Conservation (phyloP, 129 eudicot genomes). For the Flaveria sonorensis region DNA sequence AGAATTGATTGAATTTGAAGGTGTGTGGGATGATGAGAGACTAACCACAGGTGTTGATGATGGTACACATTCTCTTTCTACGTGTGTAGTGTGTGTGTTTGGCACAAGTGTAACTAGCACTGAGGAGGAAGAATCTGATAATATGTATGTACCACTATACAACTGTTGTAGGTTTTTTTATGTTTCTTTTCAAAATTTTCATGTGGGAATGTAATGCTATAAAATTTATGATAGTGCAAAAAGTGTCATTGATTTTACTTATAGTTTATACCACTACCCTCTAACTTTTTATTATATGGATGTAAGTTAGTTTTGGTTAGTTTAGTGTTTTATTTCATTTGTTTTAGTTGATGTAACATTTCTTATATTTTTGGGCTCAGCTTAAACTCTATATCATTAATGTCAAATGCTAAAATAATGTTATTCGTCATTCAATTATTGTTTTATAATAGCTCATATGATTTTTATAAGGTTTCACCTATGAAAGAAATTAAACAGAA, state of each 20-base stretch:
- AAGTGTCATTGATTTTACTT: neutral
- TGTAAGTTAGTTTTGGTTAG: neutral
- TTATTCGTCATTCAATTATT: too few species aligned
- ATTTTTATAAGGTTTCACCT: neutral
- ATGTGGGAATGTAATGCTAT: constrained; percentile 22
- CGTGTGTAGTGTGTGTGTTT: constrained; percentile 22
- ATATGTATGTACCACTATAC: constrained; percentile 25
- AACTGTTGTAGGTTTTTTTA: constrained; percentile 23
- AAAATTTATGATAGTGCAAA: neutral
- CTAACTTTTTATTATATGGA: neutral
- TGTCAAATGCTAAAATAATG: neutral
- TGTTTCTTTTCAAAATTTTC: constrained; percentile 29
- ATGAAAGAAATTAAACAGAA: neutral
- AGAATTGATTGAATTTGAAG: constrained; percentile 27
- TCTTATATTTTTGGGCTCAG: neutral
- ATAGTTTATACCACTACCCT: neutral
- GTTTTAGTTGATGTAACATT: neutral
- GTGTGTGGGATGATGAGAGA: constrained; percentile 40
- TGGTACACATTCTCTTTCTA: constrained; percentile 37
- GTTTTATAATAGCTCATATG: neutral
- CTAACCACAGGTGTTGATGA: constrained; percentile 40
- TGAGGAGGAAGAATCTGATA: constrained; percentile 42
- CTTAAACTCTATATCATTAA: too few species aligned
- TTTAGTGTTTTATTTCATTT: neutral
- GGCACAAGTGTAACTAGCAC: constrained; percentile 47